Base-by-base conservation (phyloP, 805 yeast species). In the Candida sphagnicola region DNA sequence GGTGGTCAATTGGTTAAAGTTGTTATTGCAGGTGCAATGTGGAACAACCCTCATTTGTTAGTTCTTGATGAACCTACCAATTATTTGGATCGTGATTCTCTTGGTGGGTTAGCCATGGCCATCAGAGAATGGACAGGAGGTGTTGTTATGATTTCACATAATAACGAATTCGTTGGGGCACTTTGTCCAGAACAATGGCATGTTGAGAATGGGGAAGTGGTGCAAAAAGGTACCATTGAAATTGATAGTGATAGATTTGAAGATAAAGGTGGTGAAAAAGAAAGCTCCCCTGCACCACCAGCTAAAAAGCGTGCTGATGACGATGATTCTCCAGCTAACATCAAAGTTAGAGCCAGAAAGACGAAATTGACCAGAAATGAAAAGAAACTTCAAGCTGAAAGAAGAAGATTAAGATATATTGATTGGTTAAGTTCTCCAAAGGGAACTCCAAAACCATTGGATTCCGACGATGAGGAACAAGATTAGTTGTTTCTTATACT, bases 1-100 rank as follows among this genome's bases (percentile, higher is more conserved):
- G 99, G 99, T 61, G 99, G 99, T 55, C 99, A 91, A 71, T 77
- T 91, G 61, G 99, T 91, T 44, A 91, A 91, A 67, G 98, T 91
- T 47, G 99, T 91, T 44, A 91, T 91, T 70, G 98, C 98, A 11
- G 99, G 98, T 67, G 97, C 98, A 48, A 91, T 91, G 93, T 91
- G 99, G 99, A 91, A 93, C 69, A 93, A 91, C 61, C 99, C 99
- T 14, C 99, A 91, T 65, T 77, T 91, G 64, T 77, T 91, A 47
- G 99, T 91, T 31, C 75, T 91, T 45, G 99, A 91, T 67, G 99
- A 91, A 77, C 99, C 99, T 61, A 91, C 98, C 56, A 91, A 91
- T 71, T 91, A 93, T 74, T 74, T 91, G 68, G 99, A 91, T 67
- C 84, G 99, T 74, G 99, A 91, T 63, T 90, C 98, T 18, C 75